phyloP scores from a whole-genome alignment of 1,284 basidiomycete genomes.

The Ceratobasidium sp. region DNA sequence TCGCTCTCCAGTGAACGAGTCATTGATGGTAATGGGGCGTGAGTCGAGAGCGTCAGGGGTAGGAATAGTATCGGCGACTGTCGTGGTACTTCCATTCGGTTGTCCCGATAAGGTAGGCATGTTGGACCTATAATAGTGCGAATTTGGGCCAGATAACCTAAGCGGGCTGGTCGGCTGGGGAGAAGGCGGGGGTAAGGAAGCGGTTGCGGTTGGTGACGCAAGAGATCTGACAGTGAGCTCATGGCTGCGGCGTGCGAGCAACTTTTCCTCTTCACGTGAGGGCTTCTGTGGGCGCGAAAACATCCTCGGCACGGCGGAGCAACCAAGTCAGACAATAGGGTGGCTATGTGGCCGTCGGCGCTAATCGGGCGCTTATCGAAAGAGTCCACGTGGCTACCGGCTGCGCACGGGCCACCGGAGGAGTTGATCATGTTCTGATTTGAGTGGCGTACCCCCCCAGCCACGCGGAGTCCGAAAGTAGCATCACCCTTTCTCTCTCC shows the following conservation, averaged over 20 bases:
- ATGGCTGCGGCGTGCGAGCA: constrained; percentile 8
- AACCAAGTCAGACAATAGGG: neutral
- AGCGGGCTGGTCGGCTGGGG: constrained; percentile 11
- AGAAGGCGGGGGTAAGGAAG: neutral
- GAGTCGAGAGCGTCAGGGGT: neutral
- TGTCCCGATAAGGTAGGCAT: neutral
- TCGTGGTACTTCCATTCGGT: neutral
- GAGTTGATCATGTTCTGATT: neutral
- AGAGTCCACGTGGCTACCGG: neutral
- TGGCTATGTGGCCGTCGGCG: constrained; percentile 1
- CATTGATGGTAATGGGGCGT: constrained; percentile 1
- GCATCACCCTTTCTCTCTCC: neutral
- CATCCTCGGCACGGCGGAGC: neutral
- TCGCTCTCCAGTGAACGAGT: constrained; percentile 16
- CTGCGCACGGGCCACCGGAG: neutral
- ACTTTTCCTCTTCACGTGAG: constrained; percentile 25
- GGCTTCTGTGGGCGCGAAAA: constrained; percentile 8
- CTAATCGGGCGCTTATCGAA: neutral
- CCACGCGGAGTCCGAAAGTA: neutral
- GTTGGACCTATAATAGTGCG: neutral
- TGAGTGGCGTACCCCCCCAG: neutral
- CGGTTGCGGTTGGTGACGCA: neutral
- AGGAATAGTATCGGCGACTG: neutral
- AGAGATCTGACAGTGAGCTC: constrained; percentile 5
- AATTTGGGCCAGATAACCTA: neutral